Conservation (phyloP, 2,329 filamentous ascomycete species). For the Hypoxylon sp. region DNA sequence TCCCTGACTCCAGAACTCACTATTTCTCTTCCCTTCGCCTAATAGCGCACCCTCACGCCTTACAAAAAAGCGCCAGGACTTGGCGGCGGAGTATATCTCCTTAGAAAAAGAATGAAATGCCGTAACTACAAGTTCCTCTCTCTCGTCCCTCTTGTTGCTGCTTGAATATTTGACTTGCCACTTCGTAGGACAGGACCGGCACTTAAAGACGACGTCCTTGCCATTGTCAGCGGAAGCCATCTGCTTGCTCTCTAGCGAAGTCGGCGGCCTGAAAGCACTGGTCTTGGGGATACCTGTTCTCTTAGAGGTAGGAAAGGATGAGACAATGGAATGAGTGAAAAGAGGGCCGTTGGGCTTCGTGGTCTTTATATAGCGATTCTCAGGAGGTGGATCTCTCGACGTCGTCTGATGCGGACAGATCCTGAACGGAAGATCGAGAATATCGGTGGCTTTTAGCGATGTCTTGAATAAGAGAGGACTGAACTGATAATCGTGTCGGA, state of each 20-base stretch:
- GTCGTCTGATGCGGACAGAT: conserved; percentile 7
- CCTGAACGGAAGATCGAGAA: conserved; percentile 11
- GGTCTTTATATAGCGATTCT: neutral
- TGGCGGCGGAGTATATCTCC: neutral
- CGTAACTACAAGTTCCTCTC: neutral
- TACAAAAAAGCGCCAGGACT: conserved; percentile 1
- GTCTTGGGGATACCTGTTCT: neutral
- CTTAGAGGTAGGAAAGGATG: conserved; percentile 7
- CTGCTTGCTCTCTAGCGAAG: neutral
- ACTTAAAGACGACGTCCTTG: conserved; percentile 1
- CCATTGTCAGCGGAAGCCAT: neutral
- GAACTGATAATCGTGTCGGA: conserved; percentile 11
- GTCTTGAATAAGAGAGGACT: neutral
- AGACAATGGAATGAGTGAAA: conserved; percentile 8
- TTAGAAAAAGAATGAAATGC: conserved; percentile 14
- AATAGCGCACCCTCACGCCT: conserved; percentile 3
- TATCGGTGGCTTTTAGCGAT: conserved; percentile 1
- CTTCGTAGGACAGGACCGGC: conserved; percentile 9
- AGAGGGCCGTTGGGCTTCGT: conserved; percentile 4
- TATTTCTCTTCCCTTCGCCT: conserved; percentile 5
- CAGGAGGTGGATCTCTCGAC: neutral
- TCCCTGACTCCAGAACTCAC: conserved; percentile 6
- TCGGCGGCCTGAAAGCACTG: neutral
- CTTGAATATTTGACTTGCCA: conserved; percentile 3
- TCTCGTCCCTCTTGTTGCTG: neutral